These are phyloP conservation scores for Diaporthe ilicicola DNA, from an alignment of 2,329 filamentous ascomycete genomes.

Conservation along the genomic window DNA sequence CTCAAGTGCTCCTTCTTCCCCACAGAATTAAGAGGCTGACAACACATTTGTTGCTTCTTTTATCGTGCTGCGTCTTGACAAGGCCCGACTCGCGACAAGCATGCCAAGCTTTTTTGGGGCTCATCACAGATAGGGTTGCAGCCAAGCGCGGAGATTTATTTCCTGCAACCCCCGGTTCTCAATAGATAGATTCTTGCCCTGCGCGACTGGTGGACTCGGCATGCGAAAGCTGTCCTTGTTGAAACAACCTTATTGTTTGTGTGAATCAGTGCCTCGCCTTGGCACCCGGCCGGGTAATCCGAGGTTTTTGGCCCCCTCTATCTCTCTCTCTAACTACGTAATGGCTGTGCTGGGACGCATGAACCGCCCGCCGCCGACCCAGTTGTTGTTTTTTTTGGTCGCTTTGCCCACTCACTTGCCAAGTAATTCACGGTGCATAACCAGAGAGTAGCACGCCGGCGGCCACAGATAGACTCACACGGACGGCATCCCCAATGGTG, in stretches of 20 bases:
- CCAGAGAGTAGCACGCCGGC: background rate
- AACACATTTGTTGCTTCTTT: background rate
- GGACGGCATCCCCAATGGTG: background rate
- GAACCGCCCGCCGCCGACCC: background rate
- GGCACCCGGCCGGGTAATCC: background rate
- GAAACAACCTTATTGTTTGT: conserved; percentile 19
- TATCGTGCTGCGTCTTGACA: background rate
- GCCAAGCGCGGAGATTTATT: conserved; percentile 12
- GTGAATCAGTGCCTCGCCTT: conserved; percentile 18
- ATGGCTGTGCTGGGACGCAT: background rate
- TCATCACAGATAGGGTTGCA: conserved; percentile 7
- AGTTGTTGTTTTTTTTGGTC: background rate
- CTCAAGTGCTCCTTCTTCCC: background rate
- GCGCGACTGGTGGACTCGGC: background rate
- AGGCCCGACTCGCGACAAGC: conserved; percentile 10
- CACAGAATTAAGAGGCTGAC: background rate
- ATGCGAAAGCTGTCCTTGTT: background rate
- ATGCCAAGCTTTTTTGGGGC: conserved; percentile 22
- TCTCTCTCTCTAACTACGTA: background rate
- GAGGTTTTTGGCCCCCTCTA: no score
- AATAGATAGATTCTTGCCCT: background rate
- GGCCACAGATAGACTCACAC: background rate
- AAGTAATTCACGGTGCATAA: background rate
- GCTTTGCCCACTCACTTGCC: background rate
- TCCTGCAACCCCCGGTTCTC: background rate